Evolutionary conservation across 768 basidiomycete species (phyloP), one percentile per base, ranked within the genome.

Genomic region (Dendrothele bispora): DNA sequence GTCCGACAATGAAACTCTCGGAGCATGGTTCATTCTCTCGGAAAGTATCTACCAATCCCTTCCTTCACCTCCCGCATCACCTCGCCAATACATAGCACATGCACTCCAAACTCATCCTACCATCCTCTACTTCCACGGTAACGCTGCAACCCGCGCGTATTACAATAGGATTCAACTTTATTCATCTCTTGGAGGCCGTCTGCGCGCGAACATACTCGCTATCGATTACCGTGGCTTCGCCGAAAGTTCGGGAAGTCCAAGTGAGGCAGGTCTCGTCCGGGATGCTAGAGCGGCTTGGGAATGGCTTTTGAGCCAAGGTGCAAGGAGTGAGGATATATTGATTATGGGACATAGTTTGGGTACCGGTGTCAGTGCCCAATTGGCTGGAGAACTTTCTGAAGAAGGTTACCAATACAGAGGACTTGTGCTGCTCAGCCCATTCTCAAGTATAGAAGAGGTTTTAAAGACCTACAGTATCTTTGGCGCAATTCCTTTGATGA

Each of bases 211-310:
- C 62, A 84, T 97, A 12, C 69, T 98, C 21, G 83, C 82, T 1
- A 82, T 91, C 28, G 95, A 98, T 66, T 98, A 98, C 62, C 82
- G 95, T 40, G 95, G 95, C 2, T 98, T 88, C 57, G 95, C 73
- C 2, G 94, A 98, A 59, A 95, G 91, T 46, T 77, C 79, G 1
- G 91, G 92, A 1, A 64, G 65, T 0, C 95, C 95, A 0, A 84
- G 79, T 21, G 87, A 95, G 63, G 64, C 62, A 10, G 95, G 95
- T 0, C 70, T 98, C 0, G 62, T 79, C 1, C 66, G 61, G 2
- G 90, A 98, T 59, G 91, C 89, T 1, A 72, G 80, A 30, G 78
- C 90, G 0, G 90, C 86, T 0, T 95, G 84, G 79, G 79, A 89
- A 57, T 97, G 86, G 85, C 66, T 93, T 7, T 59, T 81, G 7